Evolutionary conservation across 2,329 filamentous ascomycete genomes (phyloP), one percentile per base, ranked within the genome.

Genomic region (Penicillium sp.): DNA sequence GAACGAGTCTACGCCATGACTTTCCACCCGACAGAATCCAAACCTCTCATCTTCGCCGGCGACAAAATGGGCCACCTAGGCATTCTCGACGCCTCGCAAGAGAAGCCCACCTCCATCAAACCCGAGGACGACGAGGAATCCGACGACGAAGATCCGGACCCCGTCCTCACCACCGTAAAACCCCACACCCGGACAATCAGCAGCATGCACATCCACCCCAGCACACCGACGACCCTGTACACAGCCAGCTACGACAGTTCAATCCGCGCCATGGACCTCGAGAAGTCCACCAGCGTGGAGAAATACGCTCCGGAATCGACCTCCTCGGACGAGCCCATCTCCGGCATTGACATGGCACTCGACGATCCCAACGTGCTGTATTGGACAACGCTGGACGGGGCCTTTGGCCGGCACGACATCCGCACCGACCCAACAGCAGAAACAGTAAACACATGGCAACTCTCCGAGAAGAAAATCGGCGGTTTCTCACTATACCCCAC

Each of bases 381-480:
- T 63, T 97, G 96, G 69, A 90, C 90, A 0, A 96, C 91, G 0
- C 74, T 98, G 0, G 78, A 87, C 31, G 93, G 93, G 2, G 76
- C 75, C 0, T 83, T 97, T 24, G 90, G 90, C 0, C 82, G 85
- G 1, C 83, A 93, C 61, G 93, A 98, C 62, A 77, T 85, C 48
- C 82, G 91, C 7, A 76, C 78, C 69, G 72, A 0, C n/a, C n/a
- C n/a, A n/a, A n/a, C n/a, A n/a, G n/a, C n/a, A 47, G 52, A 17
- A 68, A 76, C 0, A 70, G 71, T 6, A 75, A 72, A 86, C 1
- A n/a, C n/a, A n/a, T 94, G 88, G 79, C 76, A 81, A 8, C 73
- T 97, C 0, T 86, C 84, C 0, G 89, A 94, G 47, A 90, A 95
- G 67, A 98, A 98, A 64, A 96, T 98, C 47, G 93, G 93, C 19